Evolutionary conservation across 2,329 filamentous ascomycete genomes (phyloP), one percentile per base, ranked within the genome.

Genomic region (Nannizziopsis arthrosporioides): DNA sequence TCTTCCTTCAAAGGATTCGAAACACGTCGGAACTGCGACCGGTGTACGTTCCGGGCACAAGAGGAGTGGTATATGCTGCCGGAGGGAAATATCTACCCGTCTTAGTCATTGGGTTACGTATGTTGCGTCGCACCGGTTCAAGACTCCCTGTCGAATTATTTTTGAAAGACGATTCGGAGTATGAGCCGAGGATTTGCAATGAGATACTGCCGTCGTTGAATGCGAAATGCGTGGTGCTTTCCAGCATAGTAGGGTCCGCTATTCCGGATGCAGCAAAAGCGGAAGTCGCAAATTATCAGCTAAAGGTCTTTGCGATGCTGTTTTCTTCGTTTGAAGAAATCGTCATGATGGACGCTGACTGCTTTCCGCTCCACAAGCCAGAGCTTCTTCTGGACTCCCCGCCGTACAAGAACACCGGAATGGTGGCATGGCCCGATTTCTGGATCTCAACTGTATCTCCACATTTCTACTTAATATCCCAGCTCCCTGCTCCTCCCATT

Each of bases 371-470:
- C n/a, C 61, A 68, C 37, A 63, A 72, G 40, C 70, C 71, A 0
- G 65, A 67, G 27, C 50, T 60, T 2, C 59, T 79, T 10, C 73
- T 80, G 52, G 61, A 68, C n/a, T 61, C 65, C 1, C 68, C 74
- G 35, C 73, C 74, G 0, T 80, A 73, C 58, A 66, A 55, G 5
- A 69, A 70, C 2, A 68, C 67, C 1, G 76, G 76, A 10, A 62
- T 78, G 46, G 67, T 80, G n/a, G 69, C 71, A 14, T 80, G 75
- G 75, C 75, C 75, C 15, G 76, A 79, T 56, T 75, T 69, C 49
- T 71, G 67, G 64, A 63, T 60, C 14, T 65, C 68, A 10, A 66
- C 68, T 2, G 65, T 61, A 31, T 68, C 68, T 7, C 67, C 67
- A 8, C 56, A 64, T 14, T 69, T 65, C 51, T 69, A 64, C 52